Evolutionary conservation across 495 filamentous ascomycete genomes (phyloP).

Genomic region (Aspergillus olivimuriae): DNA sequence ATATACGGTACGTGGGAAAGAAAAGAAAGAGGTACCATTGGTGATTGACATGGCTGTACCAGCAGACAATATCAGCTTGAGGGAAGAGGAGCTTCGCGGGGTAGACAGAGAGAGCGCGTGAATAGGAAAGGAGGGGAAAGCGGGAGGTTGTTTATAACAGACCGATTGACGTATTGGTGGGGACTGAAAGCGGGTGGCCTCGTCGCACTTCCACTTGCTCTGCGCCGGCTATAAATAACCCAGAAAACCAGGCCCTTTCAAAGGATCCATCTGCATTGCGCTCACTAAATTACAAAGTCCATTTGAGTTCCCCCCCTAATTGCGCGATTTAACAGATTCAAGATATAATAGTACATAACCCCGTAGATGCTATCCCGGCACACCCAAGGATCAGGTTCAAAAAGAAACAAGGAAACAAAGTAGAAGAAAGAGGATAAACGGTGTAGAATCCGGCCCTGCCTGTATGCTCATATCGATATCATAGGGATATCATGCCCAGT

Average conservation of each 20-base stretch:
- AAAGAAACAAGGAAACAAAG: neutral
- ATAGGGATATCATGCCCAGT: neutral
- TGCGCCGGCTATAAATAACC: too few relatives aligned
- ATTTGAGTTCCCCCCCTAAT: too few relatives aligned
- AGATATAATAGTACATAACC: too few relatives aligned
- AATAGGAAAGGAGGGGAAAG: neutral
- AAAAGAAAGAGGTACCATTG: conserved; percentile 27
- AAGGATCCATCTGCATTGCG: too few relatives aligned
- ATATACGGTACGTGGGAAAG: too few relatives aligned
- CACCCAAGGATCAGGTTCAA: neutral
- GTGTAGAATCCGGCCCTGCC: neutral
- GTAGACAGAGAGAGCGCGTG: conserved; percentile 7
- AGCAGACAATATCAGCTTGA: conserved; percentile 2
- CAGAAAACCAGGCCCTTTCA: too few relatives aligned
- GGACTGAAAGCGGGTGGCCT: too few relatives aligned
- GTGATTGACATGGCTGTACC: conserved; percentile 35
- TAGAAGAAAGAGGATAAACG: neutral
- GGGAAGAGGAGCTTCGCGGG: conserved; percentile 1
- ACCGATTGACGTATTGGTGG: conserved; percentile 20
- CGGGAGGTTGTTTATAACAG: conserved; percentile 16
- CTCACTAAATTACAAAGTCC: too few relatives aligned
- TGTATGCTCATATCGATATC: neutral
- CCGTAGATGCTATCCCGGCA: neutral
- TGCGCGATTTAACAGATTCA: too few relatives aligned
- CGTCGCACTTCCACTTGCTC: too few relatives aligned